A percentile compares a stretch with the other conserved stretches of the same genome.
Conservation (phyloP, 257 asterid genomes). For the Solanum rostratum region DNA sequence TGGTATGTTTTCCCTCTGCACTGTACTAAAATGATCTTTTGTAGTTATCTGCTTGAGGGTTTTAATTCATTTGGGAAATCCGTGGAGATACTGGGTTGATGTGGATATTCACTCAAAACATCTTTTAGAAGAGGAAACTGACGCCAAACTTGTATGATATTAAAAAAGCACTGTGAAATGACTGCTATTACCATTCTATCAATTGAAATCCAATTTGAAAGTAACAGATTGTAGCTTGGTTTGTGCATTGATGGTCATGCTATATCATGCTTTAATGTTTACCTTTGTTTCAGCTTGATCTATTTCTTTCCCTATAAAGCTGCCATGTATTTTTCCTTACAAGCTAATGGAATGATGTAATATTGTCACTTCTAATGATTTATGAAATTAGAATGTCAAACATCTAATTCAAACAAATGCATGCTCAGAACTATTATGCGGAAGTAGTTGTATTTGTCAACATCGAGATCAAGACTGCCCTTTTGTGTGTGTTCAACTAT, state of each 20-base stretch:
- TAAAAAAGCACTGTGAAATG: neutral
- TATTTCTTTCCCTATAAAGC: neutral
- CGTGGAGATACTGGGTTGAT: neutral
- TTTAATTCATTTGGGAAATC: neutral
- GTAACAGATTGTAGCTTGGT: neutral
- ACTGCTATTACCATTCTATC: neutral
- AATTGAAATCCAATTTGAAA: neutral
- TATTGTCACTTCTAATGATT: neutral
- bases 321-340: neutral
- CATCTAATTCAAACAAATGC: neutral
- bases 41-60: neutral
- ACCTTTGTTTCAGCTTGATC: neutral
- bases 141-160: neutral
- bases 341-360: neutral
- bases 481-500: neutral
- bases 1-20: constrained; percentile 39
- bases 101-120: neutral
- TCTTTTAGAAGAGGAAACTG: neutral
- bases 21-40: neutral
- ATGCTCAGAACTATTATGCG: neutral
- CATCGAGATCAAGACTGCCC: neutral
- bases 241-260: neutral
- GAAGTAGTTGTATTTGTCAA: neutral
- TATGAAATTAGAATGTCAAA: neutral
- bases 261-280: neutral